Evolutionary conservation across 176 grass and related monocot species (phyloP), one percentile per base, ranked within the genome.

Genomic region (Tillandsia leiboldiana): DNA sequence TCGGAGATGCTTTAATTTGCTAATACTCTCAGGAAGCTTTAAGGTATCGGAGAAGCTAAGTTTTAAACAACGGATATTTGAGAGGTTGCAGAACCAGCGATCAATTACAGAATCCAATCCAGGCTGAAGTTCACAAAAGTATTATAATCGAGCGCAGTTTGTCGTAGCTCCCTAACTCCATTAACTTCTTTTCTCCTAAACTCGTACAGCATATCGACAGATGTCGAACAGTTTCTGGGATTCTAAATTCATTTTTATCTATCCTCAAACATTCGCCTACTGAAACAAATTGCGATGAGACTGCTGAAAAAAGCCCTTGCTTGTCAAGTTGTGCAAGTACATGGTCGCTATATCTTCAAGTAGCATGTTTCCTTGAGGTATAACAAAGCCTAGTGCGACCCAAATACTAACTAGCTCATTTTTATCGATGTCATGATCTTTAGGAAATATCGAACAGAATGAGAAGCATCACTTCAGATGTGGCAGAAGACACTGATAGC

Each of bases 241-340:
- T 42, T 6, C 33, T 42, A 42, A 42, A 0, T 17, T 22, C 26
- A 64, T 75, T 12, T 9, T 66, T 52, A 81, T 73, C 63, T 20
- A 23, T 26, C 50, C 65, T 17, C n/a, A 27, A 49, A 7, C 1
- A 63, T 11, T 73, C 47, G 1, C 76, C 77, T 4, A 47, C 51
- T 17, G 85, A 83, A 57, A 83, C 80, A 77, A 61, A 13, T 49
- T 22, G 54, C 51, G 83, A 13, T 72, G 62, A 2, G 1, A 2
- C 51, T 85, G 70, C 65, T 76, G 49, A 51, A 94, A 86, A 69
- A 94, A 94, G 10, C 83, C 89, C 2, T 78, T 94, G 17, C 28
- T 75, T 3, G 85, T 68, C 10, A 94, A 71, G 0, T 77, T 23
- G 51, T 53, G 53, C 12, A 94, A 29, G 51, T 77, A 79, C 0